Base-by-base conservation (phyloP, 768 basidiomycete species). In the Lactarius akahatsu region DNA sequence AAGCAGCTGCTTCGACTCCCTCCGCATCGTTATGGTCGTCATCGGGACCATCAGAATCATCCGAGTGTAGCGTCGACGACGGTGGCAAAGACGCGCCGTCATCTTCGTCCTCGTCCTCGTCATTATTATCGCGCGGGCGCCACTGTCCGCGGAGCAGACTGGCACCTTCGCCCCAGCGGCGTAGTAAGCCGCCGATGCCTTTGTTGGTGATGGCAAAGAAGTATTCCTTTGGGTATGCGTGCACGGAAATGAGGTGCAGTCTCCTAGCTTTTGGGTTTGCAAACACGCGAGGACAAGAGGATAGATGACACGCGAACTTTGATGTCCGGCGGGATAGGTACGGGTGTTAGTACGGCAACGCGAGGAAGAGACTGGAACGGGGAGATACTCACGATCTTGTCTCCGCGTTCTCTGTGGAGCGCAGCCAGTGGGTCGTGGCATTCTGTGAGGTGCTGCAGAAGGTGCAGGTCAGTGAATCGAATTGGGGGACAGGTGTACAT, bases 131-230 rank as follows among this genome's bases (percentile, higher is more conserved):
- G 38, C 85, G 78, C 5, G 79, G 71, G 59, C 85, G 90, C 92
- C 92, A 94, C 63, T 83, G 79, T 13, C 84, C 84, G 45, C 92
- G 82, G 61, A 94, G 80, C 78, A 94, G 80, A 70, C 90, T 92
- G 5, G 85, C 92, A 7, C 92, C 92, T 65, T 91, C 90, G 11
- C 92, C 92, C 90, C 91, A 94, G 72, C 80, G 84, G 74, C 85
- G 84, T 63, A 94, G 75, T 20, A 94, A 77, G 4, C 89, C 91
- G 15, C 92, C 92, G 15, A 94, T 86, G 26, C 94, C 94, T 74
- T 91, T 94, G 77, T 95, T 95, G 18, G 92, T 94, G 23, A 96
- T 89, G 23, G 90, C 85, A 74, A 96, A 96, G 77, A 93, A 96
- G 76, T 89, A 96, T 72, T 94, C 86, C 73, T 92, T 92, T 5